Evolutionary conservation across 2,329 filamentous ascomycete genomes (phyloP), one percentile per base, ranked within the genome.

Genomic region (Didymella pinodella): DNA sequence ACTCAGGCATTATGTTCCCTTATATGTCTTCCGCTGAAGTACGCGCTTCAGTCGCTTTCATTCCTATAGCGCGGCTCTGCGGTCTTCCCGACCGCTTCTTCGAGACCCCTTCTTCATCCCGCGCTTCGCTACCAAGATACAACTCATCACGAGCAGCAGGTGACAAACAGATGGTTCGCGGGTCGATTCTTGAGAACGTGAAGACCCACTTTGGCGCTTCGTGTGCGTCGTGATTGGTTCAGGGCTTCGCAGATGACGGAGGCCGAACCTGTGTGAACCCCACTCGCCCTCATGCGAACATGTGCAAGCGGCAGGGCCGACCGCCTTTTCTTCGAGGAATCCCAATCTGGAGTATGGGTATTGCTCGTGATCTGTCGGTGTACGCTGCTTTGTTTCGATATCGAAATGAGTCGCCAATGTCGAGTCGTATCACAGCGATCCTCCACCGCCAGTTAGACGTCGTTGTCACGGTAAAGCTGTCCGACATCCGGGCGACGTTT

Each of bases 21-120:
- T 54, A 40, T 22, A 40, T 12, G 14, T 5, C 14, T 34, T 12
- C 32, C 32, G 32, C 14, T 12, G 32, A 34, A 14, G 28, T 29
- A 29, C 28, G 28, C 28, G 28, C 11, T 29, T 34, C 32, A 34
- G 32, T 34, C 11, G 34, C 34, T 14, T 12, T 34, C 31, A 12
- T 12, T 34, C 31, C 31, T 34, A 34, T 12, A 12, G 31, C 52
- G 40, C 56, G 50, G 56, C 56, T 59, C 56, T 54, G 46, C 56
- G 31, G 45, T 54, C 46, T 49, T 41, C 18, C 46, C 50, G 45
- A 46, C 40, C 41, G 38, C 40, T 54, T 29, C 20, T 41, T 48
- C 8, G 36, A 36, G 34, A 48, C 38, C 36, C 11, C 12, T n/a
- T 12, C 12, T 12, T 26, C 38, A 45, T 22, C n/a, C 47, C 28